Conservation (phyloP, 257 asterid genomes). For the Nicotiana sylvestris region DNA sequence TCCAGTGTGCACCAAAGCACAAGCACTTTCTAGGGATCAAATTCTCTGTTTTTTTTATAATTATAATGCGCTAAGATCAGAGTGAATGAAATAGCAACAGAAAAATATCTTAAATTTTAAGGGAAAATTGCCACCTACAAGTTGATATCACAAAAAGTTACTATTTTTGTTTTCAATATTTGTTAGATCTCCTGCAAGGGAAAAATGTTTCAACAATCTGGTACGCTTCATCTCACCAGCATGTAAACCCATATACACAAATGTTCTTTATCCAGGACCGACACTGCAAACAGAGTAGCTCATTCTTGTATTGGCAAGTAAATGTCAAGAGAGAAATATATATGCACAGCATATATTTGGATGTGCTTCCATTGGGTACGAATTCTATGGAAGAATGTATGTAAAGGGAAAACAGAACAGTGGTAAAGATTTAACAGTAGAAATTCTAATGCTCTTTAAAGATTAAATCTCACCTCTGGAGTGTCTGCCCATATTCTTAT, state of each 20-base stretch:
- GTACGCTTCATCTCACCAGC: neutral
- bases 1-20: neutral
- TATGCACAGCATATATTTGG: neutral
- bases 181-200: neutral
- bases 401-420: neutral
- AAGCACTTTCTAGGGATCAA: neutral
- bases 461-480: slow-evolving; percentile 62
- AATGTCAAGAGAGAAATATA: neutral
- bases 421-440: neutral
- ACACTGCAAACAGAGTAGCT: neutral
- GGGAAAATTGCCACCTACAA: neutral
- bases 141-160: neutral
- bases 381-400: neutral
- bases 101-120: neutral
- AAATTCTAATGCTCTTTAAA: neutral
- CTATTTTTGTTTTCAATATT: neutral
- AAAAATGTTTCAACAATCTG: neutral
- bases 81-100: no score
- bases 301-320: neutral
- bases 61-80: no score
- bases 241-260: neutral
- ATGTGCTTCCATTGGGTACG: neutral
- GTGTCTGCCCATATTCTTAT: slow-evolving; percentile 93
- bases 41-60: neutral
- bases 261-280: neutral